These are phyloP conservation scores for Blastomyces parvus DNA, from an alignment of 2,329 filamentous ascomycete genomes.

Conservation along the genomic window DNA sequence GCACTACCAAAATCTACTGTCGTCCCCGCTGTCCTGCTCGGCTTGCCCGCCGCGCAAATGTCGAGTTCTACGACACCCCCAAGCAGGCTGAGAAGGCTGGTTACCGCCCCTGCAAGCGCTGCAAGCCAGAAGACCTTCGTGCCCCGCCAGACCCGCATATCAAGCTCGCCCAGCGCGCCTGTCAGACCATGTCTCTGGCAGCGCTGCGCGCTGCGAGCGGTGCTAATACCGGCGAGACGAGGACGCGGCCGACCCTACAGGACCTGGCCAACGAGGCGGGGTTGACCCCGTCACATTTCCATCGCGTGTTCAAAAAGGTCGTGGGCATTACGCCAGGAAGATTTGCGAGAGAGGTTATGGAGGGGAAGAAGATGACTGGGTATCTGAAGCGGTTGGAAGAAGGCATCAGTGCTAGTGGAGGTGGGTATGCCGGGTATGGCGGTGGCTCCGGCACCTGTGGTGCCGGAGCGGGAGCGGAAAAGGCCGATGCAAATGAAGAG, in stretches of 20 bases:
- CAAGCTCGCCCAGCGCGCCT: constrained; percentile 24
- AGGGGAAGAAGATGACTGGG: constrained; percentile 13
- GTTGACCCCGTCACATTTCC: constrained; percentile 45
- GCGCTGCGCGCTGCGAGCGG: constrained; percentile 8
- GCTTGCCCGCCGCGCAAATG: constrained; percentile 48
- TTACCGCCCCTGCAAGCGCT: constrained; percentile 49
- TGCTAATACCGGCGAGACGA: neutral
- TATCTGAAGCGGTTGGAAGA: constrained; percentile 13
- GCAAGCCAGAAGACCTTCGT: constrained; percentile 37
- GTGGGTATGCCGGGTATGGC: constrained; percentile 10
- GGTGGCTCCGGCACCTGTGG: constrained; percentile 7
- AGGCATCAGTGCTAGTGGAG: constrained; percentile 11
- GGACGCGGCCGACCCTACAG: constrained; percentile 32
- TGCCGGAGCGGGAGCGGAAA: neutral
- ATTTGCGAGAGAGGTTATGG: constrained; percentile 21
- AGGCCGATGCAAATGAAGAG: neutral
- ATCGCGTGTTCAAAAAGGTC: constrained; percentile 46
- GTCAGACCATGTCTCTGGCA: constrained; percentile 24
- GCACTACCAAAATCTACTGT: constrained; percentile 49
- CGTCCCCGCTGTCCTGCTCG: constrained; percentile 47
- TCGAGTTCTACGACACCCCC: constrained; percentile 45
- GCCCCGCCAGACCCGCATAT: constrained; percentile 25
- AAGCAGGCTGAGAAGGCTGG: constrained; percentile 41
- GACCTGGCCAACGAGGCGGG: constrained; percentile 40
- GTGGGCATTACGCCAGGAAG: constrained; percentile 43